Base-by-base conservation (phyloP, 805 yeast genomes). In the Yueomyces sinensis region DNA sequence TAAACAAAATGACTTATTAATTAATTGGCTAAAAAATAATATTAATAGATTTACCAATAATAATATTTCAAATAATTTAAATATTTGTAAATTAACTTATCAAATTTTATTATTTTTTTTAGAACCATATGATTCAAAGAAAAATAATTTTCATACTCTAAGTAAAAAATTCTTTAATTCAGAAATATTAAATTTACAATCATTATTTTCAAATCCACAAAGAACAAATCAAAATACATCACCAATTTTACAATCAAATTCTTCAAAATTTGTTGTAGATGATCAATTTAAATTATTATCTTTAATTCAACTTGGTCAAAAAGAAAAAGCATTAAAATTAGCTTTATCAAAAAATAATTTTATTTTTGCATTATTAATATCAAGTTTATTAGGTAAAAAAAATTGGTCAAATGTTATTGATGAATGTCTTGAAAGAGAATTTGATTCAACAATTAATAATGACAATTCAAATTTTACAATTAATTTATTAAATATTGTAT, bases 301-400 rank as follows among this genome's bases (percentile, higher is more conserved):
- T 25, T 52, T 62, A 30, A 59, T 75, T 28, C 76, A 74, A 43
- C 55, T 60, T 4, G 95, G 95, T 1, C 66, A 76, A 37, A 70
- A 75, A 17, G 72, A 70, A 13, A 68, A 65, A 4, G 95, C 95
- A 0, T 56, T 86, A 32, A 62, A 67, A 17, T 59, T 65, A 36
- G 76, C 91, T 1, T 52, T 86, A 15, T 62, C 68, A 2, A 69
- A 72, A 35, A 69, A 73, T 9, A 82, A 82, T 43, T 87, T 82
- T 79, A 75, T 89, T 0, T 63, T 86, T 54, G 80, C 95, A 0
- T 56, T 89, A 36, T 52, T 84, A 22, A 61, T 87, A 33, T 76
- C 93, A 1, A 11, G 7, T 39, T 54, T 82, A 14, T 59, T 74
- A 18, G 79, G 91, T 3, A 69, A 71, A 15, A 76, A 73, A 4